phyloP scores from a whole-genome alignment of 805 yeast species.

The Wickerhamiella kurtzmanii region DNA sequence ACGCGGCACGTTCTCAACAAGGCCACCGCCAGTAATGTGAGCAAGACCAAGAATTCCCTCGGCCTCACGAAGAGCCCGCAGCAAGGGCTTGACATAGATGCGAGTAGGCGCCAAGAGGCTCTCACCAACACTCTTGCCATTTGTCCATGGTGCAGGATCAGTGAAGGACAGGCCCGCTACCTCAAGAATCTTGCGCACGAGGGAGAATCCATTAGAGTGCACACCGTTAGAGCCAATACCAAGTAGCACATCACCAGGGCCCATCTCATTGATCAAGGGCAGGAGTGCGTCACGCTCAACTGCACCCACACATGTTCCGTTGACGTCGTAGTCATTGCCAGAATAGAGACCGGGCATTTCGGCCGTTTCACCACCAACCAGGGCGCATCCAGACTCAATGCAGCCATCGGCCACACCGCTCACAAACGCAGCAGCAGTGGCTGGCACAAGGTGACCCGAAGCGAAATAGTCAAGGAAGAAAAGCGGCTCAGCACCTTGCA shows the following conservation, averaged over 20 bases:
- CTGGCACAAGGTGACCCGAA: slow-evolving; percentile 76
- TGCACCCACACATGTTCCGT: slow-evolving; percentile 98
- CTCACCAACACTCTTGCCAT: slow-evolving; percentile 55
- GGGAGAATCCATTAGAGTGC: slow-evolving; percentile 93
- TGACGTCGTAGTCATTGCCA: slow-evolving; percentile 91
- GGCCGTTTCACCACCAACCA: slow-evolving; percentile 97
- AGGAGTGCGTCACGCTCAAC: slow-evolving; percentile 60
- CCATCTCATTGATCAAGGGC: slow-evolving; percentile 58
- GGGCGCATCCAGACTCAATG: slow-evolving; percentile 86
- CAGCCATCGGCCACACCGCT: slow-evolving; percentile 96
- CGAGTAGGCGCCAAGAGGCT: slow-evolving; percentile 80
- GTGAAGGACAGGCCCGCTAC: slow-evolving; percentile 56
- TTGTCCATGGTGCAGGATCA: slow-evolving; percentile 69
- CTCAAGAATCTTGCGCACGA: slow-evolving; percentile 84
- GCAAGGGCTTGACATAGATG: slow-evolving; percentile 83
- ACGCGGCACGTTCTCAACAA: slow-evolving; percentile 91
- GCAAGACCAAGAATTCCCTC: slow-evolving; percentile 75
- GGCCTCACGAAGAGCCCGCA: slow-evolving; percentile 43
- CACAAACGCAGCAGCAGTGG: slow-evolving; percentile 76
- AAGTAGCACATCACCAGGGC: slow-evolving; percentile 63
- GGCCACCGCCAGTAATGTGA: slow-evolving; percentile 97
- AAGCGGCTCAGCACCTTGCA: slow-evolving; percentile 97
- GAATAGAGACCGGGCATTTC: slow-evolving; percentile 99
- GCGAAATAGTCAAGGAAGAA: slow-evolving; percentile 94
- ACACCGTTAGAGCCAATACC: slow-evolving; percentile 88